Evolutionary conservation across 768 basidiomycete species (phyloP).

Genomic region (Piloderma croceum): DNA sequence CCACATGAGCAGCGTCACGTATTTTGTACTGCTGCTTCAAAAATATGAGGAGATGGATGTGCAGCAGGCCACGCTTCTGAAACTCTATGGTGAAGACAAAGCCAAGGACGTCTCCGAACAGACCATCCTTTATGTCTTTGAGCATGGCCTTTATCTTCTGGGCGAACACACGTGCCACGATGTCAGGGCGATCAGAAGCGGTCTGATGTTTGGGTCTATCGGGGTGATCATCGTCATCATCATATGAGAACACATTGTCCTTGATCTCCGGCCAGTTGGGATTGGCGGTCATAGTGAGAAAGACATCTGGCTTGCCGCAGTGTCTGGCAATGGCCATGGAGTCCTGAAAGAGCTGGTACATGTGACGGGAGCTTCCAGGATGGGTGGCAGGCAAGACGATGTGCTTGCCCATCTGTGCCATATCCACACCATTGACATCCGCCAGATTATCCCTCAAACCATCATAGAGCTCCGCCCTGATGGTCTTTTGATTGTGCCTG

Average conservation of each 20-base stretch:
- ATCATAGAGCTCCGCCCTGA: conserved; percentile 31
- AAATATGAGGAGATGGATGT: conserved; percentile 45
- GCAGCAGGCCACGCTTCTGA: conserved; percentile 49
- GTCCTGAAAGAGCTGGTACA: no score
- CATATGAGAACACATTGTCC: conserved; percentile 30
- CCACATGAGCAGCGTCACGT: no score
- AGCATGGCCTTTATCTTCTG: no score
- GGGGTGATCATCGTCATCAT: no score
- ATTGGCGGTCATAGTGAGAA: conserved; percentile 50
- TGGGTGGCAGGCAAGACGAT: conserved; percentile 33
- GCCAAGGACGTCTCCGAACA: conserved; percentile 38
- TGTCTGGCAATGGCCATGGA: conserved; percentile 37
- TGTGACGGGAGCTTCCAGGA: conserved; percentile 27
- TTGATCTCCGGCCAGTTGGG: conserved; percentile 45
- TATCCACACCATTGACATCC: conserved; percentile 15
- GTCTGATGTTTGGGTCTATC: conserved; percentile 30
- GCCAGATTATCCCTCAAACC: conserved; percentile 26
- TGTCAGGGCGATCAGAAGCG: conserved; percentile 41
- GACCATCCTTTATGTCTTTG: conserved; percentile 29
- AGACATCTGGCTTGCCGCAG: no score
- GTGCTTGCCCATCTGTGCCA: conserved; percentile 24
- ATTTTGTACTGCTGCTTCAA: conserved; percentile 28
- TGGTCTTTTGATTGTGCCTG: conserved; percentile 23
- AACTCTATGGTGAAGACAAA: conserved; percentile 48
- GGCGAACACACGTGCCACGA: conserved; percentile 41